These are phyloP conservation scores for Myochromella boudieri DNA, from an alignment of 768 basidiomycete genomes.

Conservation along the genomic window DNA sequence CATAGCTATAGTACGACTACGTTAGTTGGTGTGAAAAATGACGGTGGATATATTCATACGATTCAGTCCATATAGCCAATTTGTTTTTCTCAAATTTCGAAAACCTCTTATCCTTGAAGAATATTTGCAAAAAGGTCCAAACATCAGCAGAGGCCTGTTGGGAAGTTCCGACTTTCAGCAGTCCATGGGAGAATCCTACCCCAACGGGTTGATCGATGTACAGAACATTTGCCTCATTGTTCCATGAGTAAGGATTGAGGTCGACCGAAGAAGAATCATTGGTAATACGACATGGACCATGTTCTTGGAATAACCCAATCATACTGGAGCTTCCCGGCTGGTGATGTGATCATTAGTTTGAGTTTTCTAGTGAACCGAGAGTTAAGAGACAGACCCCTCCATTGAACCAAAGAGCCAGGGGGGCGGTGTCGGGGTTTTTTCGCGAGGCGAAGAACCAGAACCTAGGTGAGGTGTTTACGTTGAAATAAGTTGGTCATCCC, in stretches of 20 bases:
- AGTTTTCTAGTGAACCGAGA: neutral
- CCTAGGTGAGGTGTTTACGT: conserved; percentile 35
- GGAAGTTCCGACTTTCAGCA: conserved; percentile 47
- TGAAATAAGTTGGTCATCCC: too few relatives aligned
- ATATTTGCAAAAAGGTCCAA: conserved; percentile 66
- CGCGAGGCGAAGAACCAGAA: conserved; percentile 72
- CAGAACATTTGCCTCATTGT: conserved; percentile 56
- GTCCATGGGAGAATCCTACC: conserved; percentile 62
- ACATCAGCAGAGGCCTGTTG: conserved; percentile 53
- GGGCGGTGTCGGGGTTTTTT: conserved; percentile 58
- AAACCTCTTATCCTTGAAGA: conserved; percentile 55
- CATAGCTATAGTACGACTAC: conserved; percentile 42
- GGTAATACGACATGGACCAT: conserved; percentile 72
- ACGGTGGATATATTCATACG: conserved; percentile 29
- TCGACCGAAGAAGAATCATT: conserved; percentile 50
- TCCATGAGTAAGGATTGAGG: conserved; percentile 59
- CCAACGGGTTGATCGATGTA: conserved; percentile 67
- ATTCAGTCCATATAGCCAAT: conserved; percentile 66
- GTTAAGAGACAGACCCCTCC: conserved; percentile 43
- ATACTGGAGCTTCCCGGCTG: conserved; percentile 58
- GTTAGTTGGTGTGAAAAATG: neutral
- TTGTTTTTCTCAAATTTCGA: conserved; percentile 41
- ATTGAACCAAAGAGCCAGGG: conserved; percentile 69
- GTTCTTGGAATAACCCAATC: conserved; percentile 72
- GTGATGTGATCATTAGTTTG: neutral